Evolutionary conservation across 129 eudicot genomes (phyloP).

Genomic region (Oenanthe sinensis): DNA sequence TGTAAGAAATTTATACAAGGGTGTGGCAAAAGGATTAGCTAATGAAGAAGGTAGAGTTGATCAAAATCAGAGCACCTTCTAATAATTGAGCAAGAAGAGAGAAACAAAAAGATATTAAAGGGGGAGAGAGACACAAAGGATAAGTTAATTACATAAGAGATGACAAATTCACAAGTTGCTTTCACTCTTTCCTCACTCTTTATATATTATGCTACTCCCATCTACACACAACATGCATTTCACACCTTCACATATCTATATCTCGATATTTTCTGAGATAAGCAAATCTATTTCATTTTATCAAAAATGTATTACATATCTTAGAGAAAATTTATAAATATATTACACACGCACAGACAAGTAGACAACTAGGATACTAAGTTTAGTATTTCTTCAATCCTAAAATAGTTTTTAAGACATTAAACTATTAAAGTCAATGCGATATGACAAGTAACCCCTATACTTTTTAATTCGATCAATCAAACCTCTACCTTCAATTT

Average conservation of each 20-base stretch:
- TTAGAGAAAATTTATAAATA: neutral
- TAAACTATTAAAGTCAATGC: neutral
- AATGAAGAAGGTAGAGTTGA: conserved; percentile 24
- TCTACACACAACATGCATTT: conserved; percentile 8
- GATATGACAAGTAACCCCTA: neutral
- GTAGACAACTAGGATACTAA: neutral
- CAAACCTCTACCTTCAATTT: neutral
- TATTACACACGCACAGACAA: neutral
- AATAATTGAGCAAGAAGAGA: conserved; percentile 27
- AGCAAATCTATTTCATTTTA: neutral
- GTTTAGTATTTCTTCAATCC: neutral
- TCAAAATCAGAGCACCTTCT: conserved; percentile 17
- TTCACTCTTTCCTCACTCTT: conserved; percentile 19
- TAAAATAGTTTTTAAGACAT: neutral
- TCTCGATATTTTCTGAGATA: neutral
- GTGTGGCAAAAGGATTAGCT: conserved; percentile 24
- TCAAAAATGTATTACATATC: neutral
- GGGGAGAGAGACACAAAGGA: conserved; percentile 1
- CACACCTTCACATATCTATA: conserved; percentile 5
- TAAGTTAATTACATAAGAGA: conserved; percentile 11
- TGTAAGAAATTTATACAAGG: neutral
- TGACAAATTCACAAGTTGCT: conserved; percentile 29
- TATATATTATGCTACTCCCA: conserved; percentile 6
- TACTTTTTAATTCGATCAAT: neutral
- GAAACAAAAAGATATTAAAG: conserved; percentile 8